These are phyloP conservation scores for Ceratocystis lukuohia DNA, from an alignment of 2,329 filamentous ascomycete species.

Conservation along the genomic window DNA sequence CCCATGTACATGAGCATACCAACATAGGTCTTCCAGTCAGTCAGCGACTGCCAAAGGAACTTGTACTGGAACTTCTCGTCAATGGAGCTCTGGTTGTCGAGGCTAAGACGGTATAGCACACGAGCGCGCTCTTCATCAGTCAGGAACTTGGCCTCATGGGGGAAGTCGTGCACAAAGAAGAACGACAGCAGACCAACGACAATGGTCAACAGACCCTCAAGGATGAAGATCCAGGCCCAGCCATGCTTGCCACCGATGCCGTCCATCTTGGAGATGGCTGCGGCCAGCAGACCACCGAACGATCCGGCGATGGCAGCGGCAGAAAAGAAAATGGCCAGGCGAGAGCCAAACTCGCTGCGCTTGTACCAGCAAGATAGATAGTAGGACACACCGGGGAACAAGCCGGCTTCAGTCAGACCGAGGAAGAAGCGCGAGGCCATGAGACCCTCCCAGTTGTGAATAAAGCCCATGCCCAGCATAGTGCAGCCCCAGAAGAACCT, in stretches of 20 bases:
- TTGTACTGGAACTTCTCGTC: conserved; percentile 61
- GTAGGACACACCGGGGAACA: conserved; percentile 67
- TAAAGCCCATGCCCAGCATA: conserved; percentile 58
- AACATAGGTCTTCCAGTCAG: conserved; percentile 74
- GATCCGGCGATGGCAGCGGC: conserved; percentile 67
- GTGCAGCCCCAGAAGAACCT: conserved; percentile 51
- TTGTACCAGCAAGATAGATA: conserved; percentile 79
- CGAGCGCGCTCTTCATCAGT: conserved; percentile 54
- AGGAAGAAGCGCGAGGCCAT: conserved; percentile 59
- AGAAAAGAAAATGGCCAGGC: conserved; percentile 72
- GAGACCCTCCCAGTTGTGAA: conserved; percentile 48
- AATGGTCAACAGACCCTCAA: conserved; percentile 58
- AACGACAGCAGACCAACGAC: conserved; percentile 54
- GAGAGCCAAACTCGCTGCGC: conserved; percentile 63
- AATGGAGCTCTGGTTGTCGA: conserved; percentile 62
- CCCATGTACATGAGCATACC: conserved; percentile 71
- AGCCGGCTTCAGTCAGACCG: conserved; percentile 59
- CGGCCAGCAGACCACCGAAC: conserved; percentile 61
- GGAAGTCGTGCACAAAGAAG: conserved; percentile 75
- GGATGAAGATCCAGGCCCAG: conserved; percentile 55
- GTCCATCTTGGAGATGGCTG: conserved; percentile 57
- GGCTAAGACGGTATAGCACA: conserved; percentile 55
- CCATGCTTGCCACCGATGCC: conserved; percentile 44
- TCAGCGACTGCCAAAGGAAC: conserved; percentile 58
- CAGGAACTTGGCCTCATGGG: conserved; percentile 61